Evolutionary conservation across 768 basidiomycete genomes (phyloP).

Genomic region (Mycena galopus): DNA sequence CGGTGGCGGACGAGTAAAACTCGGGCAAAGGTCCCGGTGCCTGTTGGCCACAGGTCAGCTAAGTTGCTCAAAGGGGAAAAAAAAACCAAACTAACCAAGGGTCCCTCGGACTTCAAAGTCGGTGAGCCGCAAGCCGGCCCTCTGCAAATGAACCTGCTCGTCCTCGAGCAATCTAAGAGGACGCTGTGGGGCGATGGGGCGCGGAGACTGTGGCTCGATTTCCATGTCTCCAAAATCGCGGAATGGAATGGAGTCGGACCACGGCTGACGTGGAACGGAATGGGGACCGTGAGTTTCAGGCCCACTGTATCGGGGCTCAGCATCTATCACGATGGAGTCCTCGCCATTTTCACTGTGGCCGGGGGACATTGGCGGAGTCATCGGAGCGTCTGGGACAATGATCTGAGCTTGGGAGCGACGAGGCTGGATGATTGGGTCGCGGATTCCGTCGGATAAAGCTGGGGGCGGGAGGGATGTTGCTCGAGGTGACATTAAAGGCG

Average conservation of each 20-base stretch:
- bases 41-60: constrained; percentile 53
- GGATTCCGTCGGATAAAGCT: constrained; percentile 25
- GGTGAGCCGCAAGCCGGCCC: constrained; percentile 72
- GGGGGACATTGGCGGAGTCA: constrained; percentile 81
- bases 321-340: constrained; percentile 54
- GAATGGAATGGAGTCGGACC: constrained; percentile 31
- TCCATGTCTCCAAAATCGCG: constrained; percentile 44
- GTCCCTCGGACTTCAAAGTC: constrained; percentile 89
- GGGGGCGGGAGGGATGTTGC: constrained; percentile 32
- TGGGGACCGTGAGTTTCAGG: constrained; percentile 40
- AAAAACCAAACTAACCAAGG: constrained; percentile 64
- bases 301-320: constrained; percentile 52
- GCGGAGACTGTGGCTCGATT: constrained; percentile 35
- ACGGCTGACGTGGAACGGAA: constrained; percentile 19
- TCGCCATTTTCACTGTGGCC: constrained; percentile 58
- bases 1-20: constrained; percentile 91
- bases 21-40: constrained; percentile 96
- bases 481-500: constrained; percentile 41
- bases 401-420: constrained; percentile 58
- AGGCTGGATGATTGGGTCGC: constrained; percentile 37
- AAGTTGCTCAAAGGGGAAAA: constrained; percentile 8
- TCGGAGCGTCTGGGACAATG: constrained; percentile 67
- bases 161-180: constrained; percentile 76
- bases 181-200: constrained; percentile 44
- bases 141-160: constrained; percentile 73